Evolutionary conservation across 768 basidiomycete genomes (phyloP), one percentile per base, ranked within the genome.

Genomic region (Mycena maculata): DNA sequence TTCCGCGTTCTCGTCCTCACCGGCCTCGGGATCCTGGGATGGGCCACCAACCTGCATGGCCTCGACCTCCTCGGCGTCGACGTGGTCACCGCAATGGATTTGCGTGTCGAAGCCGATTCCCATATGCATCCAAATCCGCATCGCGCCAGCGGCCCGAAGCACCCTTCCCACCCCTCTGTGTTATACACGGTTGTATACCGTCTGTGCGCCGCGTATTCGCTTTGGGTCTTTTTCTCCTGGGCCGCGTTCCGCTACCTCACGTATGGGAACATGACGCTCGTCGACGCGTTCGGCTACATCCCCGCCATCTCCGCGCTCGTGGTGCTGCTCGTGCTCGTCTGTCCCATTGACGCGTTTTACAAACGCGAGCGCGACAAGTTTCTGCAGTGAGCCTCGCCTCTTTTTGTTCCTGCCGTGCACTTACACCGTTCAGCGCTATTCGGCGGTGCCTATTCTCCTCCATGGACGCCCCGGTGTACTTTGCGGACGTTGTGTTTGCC

Each of bases 11-110:
- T 98, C 63, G 86, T 88, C 70, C 85, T 98, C 63, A 83, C 88
- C 59, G 92, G 93, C 22, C 72, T 94, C 36, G 96, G 94, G 13
- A 87, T 96, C 60, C 81, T 97, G 5, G 91, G 91, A 68, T 99
- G 97, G 96, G 95, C 95, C 0, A 89, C 91, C 36, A 99, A 99
- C 78, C 80, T 99, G 9, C 96, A 99, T 77, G 87, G 92, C 53
- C 88, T 99, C 49, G 83, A 90, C 69, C 70, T 84, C 13, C 81
- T 91, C 18, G 90, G 92, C 23, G 79, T 99, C 42, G 95, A 99
- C 77, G 88, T 87, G 0, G 82, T 86, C 16, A 78, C 83, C 68
- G 89, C 89, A 5, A 84, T 99, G 75, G 93, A 93, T 74, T 80
- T 95, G 27, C 81, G 83, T 49, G 76, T 79, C 5, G 82, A 82